These are phyloP conservation scores for Xylariales sp. DNA, from an alignment of 2,329 filamentous ascomycete species.

Conservation along the genomic window DNA sequence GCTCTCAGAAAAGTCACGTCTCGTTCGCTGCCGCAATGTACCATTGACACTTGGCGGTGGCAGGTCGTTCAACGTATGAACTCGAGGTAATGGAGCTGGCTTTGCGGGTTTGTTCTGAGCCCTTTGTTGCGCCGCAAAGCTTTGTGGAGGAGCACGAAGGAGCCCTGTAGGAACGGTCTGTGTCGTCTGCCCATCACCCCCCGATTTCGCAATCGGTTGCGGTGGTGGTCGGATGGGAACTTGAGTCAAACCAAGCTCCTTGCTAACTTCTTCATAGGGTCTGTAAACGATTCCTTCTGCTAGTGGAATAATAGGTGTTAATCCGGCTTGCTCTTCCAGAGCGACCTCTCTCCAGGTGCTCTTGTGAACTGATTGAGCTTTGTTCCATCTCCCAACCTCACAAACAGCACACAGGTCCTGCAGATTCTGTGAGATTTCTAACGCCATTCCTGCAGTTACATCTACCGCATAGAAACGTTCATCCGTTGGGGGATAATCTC, in stretches of 20 bases:
- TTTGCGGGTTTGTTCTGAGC: constrained; percentile 63
- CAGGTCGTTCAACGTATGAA: constrained; percentile 51
- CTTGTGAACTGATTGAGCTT: constrained; percentile 60
- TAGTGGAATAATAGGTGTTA: constrained; percentile 72
- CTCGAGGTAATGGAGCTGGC: constrained; percentile 43
- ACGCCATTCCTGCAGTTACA: constrained; percentile 58
- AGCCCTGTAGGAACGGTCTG: constrained; percentile 57
- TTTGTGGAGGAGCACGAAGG: constrained; percentile 68
- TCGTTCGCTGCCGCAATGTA: constrained; percentile 47
- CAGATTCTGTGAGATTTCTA: constrained; percentile 63
- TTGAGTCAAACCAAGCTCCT: constrained; percentile 60
- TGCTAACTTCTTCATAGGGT: constrained; percentile 70
- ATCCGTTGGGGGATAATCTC: constrained; percentile 67
- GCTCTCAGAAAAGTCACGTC: constrained; percentile 45
- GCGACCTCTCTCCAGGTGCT: constrained; percentile 75
- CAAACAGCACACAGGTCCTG: constrained; percentile 69
- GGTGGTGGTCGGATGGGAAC: constrained; percentile 49
- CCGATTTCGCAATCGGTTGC: constrained; percentile 48
- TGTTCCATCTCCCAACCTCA: constrained; percentile 67
- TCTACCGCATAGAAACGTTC: constrained; percentile 68
- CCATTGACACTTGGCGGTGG: constrained; percentile 47
- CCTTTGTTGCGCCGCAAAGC: constrained; percentile 74
- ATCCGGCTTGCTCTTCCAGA: constrained; percentile 73
- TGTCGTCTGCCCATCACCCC: constrained; percentile 51
- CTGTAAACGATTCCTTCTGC: constrained; percentile 72